Base-by-base conservation (phyloP, 1,284 basidiomycete genomes). In the Coniferiporia weirii region DNA sequence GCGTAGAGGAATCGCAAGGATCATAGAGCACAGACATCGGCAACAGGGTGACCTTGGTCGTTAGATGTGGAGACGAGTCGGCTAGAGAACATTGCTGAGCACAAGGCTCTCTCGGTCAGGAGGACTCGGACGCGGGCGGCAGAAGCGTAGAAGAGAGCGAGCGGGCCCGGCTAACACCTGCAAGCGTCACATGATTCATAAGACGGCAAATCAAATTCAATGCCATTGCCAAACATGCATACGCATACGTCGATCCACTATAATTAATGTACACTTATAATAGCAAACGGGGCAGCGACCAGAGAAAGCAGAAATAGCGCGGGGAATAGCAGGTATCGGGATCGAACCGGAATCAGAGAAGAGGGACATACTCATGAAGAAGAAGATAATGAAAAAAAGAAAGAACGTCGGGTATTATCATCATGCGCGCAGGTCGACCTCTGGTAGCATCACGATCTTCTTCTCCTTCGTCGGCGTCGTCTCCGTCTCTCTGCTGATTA, bases 341-440 rank as follows among this genome's bases (percentile, higher is more conserved):
- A 27, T 27, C 27, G 27, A 27, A 27, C 3, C 27, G 27, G 27
- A 27, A 5, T 27, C 27, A 27, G 27, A 27, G 27, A 27, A 27
- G 3, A 27, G 27, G 27, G 5, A 27, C 27, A 27, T 27, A 27
- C 27, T 27, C 27, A 27, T 27, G 17, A 22, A 59, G 22, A 35
- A n/a, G 35, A 53, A 32, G 38, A 52, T 19, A 43, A 9, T 35
- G n/a, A 49, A 20, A 46, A 34, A 1, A 7, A 58, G 17, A n/a
- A 52, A 20, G 20, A 52, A 44, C 34, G 40, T 34, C 13, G 9
- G 19, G 17, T 12, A 3, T 32, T 51, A n/a, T 34, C n/a, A 27
- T 17, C 64, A 8, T 67, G 66, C 15, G 73, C 75, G 17, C 81
- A 82, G 3, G 84, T 83, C 64, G 76, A 77, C 68, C 27, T 27